A percentile compares a stretch with the other conserved stretches of the same genome.
Evolutionary conservation across 352 stramenopile species (phyloP).

Genomic region (Globisporangium parvum): DNA sequence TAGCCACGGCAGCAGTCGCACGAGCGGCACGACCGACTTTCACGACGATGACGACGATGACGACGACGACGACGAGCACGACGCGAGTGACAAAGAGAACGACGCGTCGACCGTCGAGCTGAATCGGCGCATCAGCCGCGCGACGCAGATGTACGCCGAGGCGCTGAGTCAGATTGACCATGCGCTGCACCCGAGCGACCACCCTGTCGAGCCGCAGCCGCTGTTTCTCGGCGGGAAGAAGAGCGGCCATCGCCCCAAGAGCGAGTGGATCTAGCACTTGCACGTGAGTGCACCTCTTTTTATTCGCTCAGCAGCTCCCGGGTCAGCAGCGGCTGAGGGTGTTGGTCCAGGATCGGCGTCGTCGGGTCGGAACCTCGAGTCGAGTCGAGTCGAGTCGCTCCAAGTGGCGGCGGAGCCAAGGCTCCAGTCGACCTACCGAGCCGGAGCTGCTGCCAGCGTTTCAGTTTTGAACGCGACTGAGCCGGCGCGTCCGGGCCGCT

Average conservation of each 20-base stretch:
- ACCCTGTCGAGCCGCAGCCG: slow-evolving; percentile 37
- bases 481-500: too few species aligned
- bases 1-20: slow-evolving; percentile 5
- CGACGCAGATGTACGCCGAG: slow-evolving; percentile 49
- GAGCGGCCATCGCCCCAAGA: slow-evolving; percentile 11
- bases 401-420: too few species aligned
- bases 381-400: too few species aligned
- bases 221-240: slow-evolving; percentile 47
- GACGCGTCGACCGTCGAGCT: slow-evolving; percentile 22
- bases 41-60: background rate
- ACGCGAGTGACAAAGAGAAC: slow-evolving; percentile 15
- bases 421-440: too few species aligned
- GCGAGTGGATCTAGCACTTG: slow-evolving; percentile 28
- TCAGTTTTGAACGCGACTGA: too few species aligned
- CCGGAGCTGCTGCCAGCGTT: too few species aligned
- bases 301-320: slow-evolving; percentile 11
- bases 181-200: slow-evolving; percentile 31
- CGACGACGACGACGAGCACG: background rate
- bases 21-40: background rate
- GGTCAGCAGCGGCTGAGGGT: too few species aligned
- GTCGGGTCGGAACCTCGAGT: too few species aligned
- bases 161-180: slow-evolving; percentile 44
- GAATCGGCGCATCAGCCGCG: slow-evolving; percentile 41
- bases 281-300: slow-evolving; percentile 26
- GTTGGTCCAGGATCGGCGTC: too few species aligned